A percentile compares a stretch with the other conserved stretches of the same genome.
Evolutionary conservation across 352 stramenopile genomes (phyloP).

Genomic region (Phytophthora vignae): DNA sequence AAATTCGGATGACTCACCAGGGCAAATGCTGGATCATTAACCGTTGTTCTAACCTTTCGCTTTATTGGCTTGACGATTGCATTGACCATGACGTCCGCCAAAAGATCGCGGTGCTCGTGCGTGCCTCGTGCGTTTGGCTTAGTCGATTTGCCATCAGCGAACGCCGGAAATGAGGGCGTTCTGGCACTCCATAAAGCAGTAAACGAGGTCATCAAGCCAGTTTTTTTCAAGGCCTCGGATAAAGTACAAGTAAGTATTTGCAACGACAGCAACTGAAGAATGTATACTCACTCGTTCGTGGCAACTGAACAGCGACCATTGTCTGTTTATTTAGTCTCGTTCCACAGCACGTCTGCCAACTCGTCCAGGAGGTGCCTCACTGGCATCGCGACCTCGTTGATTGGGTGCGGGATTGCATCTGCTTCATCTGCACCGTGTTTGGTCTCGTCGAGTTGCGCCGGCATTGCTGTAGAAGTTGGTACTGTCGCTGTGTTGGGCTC

Average conservation of each 20-base stretch:
- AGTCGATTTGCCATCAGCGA: too few species aligned
- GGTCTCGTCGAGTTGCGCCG: constrained; percentile 9
- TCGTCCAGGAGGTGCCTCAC: constrained; percentile 20
- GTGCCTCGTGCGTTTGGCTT: too few species aligned
- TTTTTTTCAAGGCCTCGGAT: neutral
- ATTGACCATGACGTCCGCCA: neutral
- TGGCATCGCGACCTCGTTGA: constrained; percentile 6
- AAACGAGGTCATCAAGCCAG: neutral
- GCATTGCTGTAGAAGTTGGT: neutral
- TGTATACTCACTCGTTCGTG: neutral
- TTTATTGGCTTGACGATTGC: neutral
- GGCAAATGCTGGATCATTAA: too few species aligned
- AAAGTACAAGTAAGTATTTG: neutral
- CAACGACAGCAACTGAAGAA: neutral
- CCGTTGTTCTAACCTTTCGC: neutral
- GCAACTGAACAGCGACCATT: neutral
- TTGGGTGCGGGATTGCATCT: constrained; percentile 1
- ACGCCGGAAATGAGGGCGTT: neutral
- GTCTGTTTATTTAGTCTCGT: neutral
- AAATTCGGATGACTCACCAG: neutral
- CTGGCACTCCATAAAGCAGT: neutral
- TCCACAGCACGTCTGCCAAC: constrained; percentile 19
- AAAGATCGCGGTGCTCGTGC: neutral
- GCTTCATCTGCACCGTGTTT: constrained; percentile 2
- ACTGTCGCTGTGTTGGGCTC: neutral